Conservation (phyloP, 2,329 filamentous ascomycete genomes). For the Talaromyces verruculosus region DNA sequence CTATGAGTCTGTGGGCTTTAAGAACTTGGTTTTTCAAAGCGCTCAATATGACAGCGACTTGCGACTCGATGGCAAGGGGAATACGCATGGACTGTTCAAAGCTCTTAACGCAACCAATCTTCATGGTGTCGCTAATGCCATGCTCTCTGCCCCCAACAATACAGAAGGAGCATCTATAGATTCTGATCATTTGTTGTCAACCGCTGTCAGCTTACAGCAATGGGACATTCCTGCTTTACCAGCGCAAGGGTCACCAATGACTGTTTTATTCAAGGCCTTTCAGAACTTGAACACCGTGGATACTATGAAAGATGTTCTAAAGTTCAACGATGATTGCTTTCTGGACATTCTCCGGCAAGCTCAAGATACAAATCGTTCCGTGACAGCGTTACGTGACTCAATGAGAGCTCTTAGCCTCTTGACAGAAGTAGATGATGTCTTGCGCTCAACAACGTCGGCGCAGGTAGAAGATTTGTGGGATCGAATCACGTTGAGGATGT, state of each 20-base stretch:
- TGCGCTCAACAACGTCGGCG: slow-evolving; percentile 59
- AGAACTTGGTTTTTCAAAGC: slow-evolving; percentile 85
- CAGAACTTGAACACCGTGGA: slow-evolving; percentile 72
- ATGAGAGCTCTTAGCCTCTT: slow-evolving; percentile 69
- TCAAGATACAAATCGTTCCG: slow-evolving; percentile 37
- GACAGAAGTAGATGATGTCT: slow-evolving; percentile 76
- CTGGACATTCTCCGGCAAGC: slow-evolving; percentile 48
- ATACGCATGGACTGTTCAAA: slow-evolving; percentile 69
- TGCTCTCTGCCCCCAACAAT: slow-evolving; percentile 64
- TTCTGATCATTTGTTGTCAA: slow-evolving; percentile 72
- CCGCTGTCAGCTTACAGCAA: slow-evolving; percentile 78
- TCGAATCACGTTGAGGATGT: slow-evolving; percentile 63
- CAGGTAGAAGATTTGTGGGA: slow-evolving; percentile 63
- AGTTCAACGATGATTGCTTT: slow-evolving; percentile 62
- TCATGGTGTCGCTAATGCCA: slow-evolving; percentile 77
- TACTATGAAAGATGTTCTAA: slow-evolving; percentile 54
- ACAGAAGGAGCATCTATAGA: slow-evolving; percentile 51
- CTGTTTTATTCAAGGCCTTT: slow-evolving; percentile 75
- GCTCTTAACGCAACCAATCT: slow-evolving; percentile 79
- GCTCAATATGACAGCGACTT: slow-evolving; percentile 88
- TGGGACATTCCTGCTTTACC: slow-evolving; percentile 82
- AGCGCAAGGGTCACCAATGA: slow-evolving; percentile 59
- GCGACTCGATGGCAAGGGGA: slow-evolving; percentile 56
- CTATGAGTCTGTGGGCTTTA: slow-evolving; percentile 83
- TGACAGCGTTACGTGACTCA: slow-evolving; percentile 53